Conservation (phyloP, 345 rosid species). For the Eutrema yunnanense region DNA sequence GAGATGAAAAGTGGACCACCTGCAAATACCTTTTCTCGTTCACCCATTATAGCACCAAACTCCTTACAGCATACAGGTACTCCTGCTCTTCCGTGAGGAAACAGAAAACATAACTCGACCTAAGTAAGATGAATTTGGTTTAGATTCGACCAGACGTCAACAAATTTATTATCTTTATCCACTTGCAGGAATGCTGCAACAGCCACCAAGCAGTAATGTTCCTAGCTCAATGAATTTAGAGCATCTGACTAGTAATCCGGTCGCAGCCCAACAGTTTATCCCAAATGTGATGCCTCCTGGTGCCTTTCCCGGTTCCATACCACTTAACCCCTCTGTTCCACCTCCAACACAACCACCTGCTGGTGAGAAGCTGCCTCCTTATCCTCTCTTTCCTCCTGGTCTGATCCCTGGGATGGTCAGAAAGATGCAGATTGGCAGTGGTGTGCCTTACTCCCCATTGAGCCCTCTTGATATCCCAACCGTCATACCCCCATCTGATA, state of each 20-base stretch:
- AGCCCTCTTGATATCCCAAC: conserved; percentile 97
- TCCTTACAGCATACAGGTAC: conserved; percentile 32
- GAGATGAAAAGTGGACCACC: conserved; percentile 82
- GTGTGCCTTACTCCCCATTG: conserved; percentile 93
- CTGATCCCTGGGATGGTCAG: conserved; percentile 98
- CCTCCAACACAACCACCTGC: conserved; percentile 40
- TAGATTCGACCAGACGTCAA: not conserved
- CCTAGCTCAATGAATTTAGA: conserved; percentile 43
- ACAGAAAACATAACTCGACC: not conserved
- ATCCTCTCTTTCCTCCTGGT: conserved; percentile 97
- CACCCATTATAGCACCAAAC: conserved; percentile 49
- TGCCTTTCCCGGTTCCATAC: conserved; percentile 59
- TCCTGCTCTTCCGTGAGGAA: not conserved
- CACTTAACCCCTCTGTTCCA: conserved; percentile 52
- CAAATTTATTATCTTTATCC: not conserved
- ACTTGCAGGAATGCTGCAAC: conserved; percentile 42
- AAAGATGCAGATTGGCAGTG: conserved; percentile 98
- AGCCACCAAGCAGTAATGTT: conserved; percentile 32
- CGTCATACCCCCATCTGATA: conserved; percentile 71
- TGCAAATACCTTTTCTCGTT: conserved; percentile 44
- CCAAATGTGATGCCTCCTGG: conserved; percentile 49
- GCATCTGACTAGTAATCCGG: conserved; percentile 41
- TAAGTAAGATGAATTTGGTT: not conserved
- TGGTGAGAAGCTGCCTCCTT: conserved; percentile 76
- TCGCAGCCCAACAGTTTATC: conserved; percentile 54